These are phyloP conservation scores for Podila clonocystis DNA, from an alignment of 192 early-diverging fungal genomes.

Conservation along the genomic window DNA sequence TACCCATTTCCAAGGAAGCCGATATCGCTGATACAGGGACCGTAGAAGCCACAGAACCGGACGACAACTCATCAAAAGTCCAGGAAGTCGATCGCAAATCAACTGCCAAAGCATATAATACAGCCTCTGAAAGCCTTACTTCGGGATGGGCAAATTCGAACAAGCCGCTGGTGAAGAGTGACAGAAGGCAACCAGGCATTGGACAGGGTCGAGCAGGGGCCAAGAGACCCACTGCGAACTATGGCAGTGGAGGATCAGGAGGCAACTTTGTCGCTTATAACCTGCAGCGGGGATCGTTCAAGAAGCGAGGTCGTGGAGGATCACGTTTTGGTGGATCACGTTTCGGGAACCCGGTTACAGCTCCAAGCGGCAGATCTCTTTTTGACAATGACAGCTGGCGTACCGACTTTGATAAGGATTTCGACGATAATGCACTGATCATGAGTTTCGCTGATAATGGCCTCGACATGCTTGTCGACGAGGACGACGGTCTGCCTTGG, in stretches of 20 bases:
- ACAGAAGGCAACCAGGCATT: conserved; percentile 20
- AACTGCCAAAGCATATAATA: not conserved
- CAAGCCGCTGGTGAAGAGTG: conserved; percentile 41
- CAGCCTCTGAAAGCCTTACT: not conserved
- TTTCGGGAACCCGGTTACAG: conserved; percentile 7
- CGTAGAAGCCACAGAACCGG: not conserved
- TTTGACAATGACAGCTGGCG: conserved; percentile 39
- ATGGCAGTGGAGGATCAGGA: conserved; percentile 19
- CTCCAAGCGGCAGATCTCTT: conserved; percentile 17
- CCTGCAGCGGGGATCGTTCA: conserved; percentile 26
- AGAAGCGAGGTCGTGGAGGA: conserved; percentile 27
- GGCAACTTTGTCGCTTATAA: conserved; percentile 49
- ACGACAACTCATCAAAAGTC: not conserved
- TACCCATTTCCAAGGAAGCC: not conserved
- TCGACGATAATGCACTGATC: conserved; percentile 15
- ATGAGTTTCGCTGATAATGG: conserved; percentile 14
- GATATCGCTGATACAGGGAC: not conserved
- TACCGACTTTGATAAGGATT: conserved; percentile 35
- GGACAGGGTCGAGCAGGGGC: conserved; percentile 33
- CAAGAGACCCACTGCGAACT: not conserved
- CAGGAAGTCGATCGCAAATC: not conserved
- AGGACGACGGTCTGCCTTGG: conserved; percentile 29
- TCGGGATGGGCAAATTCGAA: conserved; percentile 39
- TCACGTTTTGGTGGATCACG: conserved; percentile 27
- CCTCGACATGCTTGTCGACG: conserved; percentile 20